Evolutionary conservation across 352 stramenopile genomes (phyloP).

Genomic region (Peronospora belbahrii): DNA sequence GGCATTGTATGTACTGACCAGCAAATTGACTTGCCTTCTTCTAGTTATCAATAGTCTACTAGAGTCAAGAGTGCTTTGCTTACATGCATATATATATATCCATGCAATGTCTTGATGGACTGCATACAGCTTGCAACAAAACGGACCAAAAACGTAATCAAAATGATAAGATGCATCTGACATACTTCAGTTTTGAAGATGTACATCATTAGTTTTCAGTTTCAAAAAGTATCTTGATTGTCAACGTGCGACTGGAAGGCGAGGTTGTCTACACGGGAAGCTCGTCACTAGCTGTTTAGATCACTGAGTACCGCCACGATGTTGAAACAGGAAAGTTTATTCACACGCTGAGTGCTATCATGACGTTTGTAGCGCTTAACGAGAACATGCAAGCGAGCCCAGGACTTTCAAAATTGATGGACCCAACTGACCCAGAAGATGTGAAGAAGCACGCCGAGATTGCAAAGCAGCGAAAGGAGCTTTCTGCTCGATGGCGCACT

Average conservation of each 20-base stretch:
- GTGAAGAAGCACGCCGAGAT: conserved; percentile 44
- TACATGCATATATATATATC: too few relatives aligned
- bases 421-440: conserved; percentile 35
- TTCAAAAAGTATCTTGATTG: too few relatives aligned
- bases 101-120: too few relatives aligned
- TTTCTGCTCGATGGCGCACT: conserved; percentile 46
- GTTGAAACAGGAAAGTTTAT: conserved; percentile 57
- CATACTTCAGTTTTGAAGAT: too few relatives aligned
- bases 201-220: too few relatives aligned
- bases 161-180: too few relatives aligned
- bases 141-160: too few relatives aligned
- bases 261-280: conserved; percentile 55
- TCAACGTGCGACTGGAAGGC: conserved; percentile 56
- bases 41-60: too few relatives aligned
- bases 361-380: conserved; percentile 64
- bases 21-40: too few relatives aligned
- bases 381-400: conserved; percentile 50
- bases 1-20: too few relatives aligned
- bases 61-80: too few relatives aligned
- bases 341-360: conserved; percentile 61
- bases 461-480: conserved; percentile 55
- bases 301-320: conserved; percentile 62
- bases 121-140: too few relatives aligned
- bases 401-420: conserved; percentile 38
- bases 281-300: conserved; percentile 49